These are phyloP conservation scores for Grosmannia huntii DNA, from an alignment of 2,329 filamentous ascomycete genomes.

Conservation along the genomic window DNA sequence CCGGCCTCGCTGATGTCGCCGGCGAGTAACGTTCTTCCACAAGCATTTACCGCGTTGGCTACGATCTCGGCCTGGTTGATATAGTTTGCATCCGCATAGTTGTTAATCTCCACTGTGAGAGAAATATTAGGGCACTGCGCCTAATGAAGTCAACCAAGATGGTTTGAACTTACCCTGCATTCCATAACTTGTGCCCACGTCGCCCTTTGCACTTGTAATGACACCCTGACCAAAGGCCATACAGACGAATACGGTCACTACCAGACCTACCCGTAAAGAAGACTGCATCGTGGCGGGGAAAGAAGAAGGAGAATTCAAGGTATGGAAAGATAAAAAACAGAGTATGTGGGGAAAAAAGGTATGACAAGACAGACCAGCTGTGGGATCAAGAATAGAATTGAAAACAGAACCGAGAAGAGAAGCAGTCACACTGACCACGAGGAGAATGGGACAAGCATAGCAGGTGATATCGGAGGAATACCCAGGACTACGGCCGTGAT, in stretches of 20 bases:
- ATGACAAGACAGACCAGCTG: background rate
- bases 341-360: background rate
- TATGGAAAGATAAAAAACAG: background rate
- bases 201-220: background rate
- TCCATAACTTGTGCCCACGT: background rate
- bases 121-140: background rate
- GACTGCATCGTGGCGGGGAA: background rate
- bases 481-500: background rate
- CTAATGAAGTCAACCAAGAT: background rate
- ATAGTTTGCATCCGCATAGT: conserved; percentile 1
- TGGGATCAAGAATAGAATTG: background rate
- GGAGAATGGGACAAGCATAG: background rate
- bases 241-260: background rate
- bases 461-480: background rate
- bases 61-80: conserved; percentile 2
- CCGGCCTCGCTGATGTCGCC: conserved; percentile 4
- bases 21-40: conserved; percentile 1
- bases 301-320: background rate
- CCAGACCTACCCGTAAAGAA: background rate
- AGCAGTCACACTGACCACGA: background rate
- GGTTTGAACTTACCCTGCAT: background rate
- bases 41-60: conserved; percentile 2
- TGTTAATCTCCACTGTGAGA: background rate
- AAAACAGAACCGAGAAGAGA: background rate
- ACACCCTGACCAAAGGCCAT: background rate